A percentile compares a stretch with the other conserved stretches of the same genome.
Evolutionary conservation across 345 rosid genomes (phyloP).

Genomic region (Pistacia vera): DNA sequence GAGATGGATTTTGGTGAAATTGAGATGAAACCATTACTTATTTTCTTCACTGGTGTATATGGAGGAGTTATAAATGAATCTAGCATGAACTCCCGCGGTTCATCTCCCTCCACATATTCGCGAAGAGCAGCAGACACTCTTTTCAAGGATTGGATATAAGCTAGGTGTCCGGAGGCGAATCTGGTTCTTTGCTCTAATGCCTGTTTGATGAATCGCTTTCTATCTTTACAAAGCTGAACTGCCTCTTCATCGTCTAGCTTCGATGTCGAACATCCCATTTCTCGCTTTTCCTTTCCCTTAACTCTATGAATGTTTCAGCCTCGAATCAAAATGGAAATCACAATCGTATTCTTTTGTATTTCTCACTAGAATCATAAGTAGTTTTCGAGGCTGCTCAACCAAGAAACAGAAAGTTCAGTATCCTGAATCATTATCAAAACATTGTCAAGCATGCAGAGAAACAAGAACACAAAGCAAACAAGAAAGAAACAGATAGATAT

Average conservation of each 20-base stretch:
- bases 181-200: conserved; percentile 85
- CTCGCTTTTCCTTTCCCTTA: conserved; percentile 21
- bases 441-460: conserved; percentile 13
- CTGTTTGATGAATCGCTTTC: conserved; percentile 86
- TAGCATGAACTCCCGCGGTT: conserved; percentile 62
- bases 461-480: conserved; percentile 14
- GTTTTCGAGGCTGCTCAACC: conserved; percentile 28
- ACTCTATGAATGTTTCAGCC: conserved; percentile 25
- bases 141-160: conserved; percentile 80
- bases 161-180: conserved; percentile 75
- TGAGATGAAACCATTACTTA: conserved; percentile 61
- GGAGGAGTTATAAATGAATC: conserved; percentile 63
- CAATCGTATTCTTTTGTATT: conserved; percentile 14
- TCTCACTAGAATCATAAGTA: conserved; percentile 44
- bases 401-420: conserved; percentile 17
- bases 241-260: conserved; percentile 90
- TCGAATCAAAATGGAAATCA: conserved; percentile 31
- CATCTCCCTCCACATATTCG: conserved; percentile 73
- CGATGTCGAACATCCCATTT: conserved; percentile 95
- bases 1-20: conserved; percentile 61
- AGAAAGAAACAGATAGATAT: conserved; percentile 5
- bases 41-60: conserved; percentile 66
- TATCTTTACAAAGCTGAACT: conserved; percentile 92
- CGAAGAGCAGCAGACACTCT: conserved; percentile 87
- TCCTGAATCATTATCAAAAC: neutral